These are phyloP conservation scores for Suillus hirtellus DNA, from an alignment of 768 basidiomycete species.

Conservation along the genomic window DNA sequence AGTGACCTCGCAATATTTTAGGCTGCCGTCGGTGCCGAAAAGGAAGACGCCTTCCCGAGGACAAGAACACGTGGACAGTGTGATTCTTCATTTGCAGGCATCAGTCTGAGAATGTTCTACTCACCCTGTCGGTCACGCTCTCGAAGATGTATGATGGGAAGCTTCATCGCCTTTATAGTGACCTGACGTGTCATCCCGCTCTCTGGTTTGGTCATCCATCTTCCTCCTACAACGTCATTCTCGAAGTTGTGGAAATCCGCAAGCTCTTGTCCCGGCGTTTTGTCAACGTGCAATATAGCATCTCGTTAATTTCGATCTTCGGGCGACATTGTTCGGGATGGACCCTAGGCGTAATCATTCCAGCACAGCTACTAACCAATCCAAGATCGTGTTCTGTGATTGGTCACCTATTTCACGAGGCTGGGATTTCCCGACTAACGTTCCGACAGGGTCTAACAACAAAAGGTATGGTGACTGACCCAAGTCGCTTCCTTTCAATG, in stretches of 20 bases:
- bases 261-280: constrained; percentile 8
- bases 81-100: constrained; percentile 6
- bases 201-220: constrained; percentile 1
- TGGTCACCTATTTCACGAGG: constrained; percentile 3
- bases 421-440: constrained; percentile 11
- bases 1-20: neutral
- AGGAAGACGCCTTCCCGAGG: constrained; percentile 11
- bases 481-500: constrained; percentile 3
- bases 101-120: no score
- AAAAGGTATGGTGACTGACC: constrained; percentile 10
- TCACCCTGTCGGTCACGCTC: no score
- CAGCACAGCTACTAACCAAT: constrained; percentile 5
- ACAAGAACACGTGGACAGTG: constrained; percentile 14
- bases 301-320: constrained; percentile 1
- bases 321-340: constrained; percentile 5
- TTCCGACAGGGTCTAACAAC: constrained; percentile 10
- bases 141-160: neutral
- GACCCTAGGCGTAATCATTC: constrained; percentile 1
- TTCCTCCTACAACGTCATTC: neutral
- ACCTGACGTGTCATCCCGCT: neutral
- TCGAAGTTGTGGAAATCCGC: constrained; percentile 8
- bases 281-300: constrained; percentile 5
- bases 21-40: constrained; percentile 11
- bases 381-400: neutral
- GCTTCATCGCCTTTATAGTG: neutral